phyloP scores from a whole-genome alignment of 139 green algal genomes.

The Chlorella vulgaris region DNA sequence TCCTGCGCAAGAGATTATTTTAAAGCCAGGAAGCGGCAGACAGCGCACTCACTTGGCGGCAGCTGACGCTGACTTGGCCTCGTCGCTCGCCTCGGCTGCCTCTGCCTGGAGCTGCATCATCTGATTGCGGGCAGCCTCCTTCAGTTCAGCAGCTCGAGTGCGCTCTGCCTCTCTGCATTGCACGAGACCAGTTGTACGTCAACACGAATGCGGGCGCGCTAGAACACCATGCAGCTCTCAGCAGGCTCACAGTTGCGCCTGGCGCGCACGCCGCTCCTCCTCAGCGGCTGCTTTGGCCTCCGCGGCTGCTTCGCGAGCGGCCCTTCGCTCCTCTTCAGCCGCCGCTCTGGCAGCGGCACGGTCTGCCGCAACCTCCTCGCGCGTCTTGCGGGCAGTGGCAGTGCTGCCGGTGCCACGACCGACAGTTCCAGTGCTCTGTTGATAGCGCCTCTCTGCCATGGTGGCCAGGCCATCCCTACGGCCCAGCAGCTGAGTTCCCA shows the following conservation, averaged over 20 bases:
- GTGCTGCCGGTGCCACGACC: neutral
- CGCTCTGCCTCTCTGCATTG: conserved; percentile 30
- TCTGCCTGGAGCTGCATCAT: conserved; percentile 46
- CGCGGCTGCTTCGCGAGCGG: conserved; percentile 14
- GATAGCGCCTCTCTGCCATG: conserved; percentile 24
- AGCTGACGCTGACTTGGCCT: conserved; percentile 10
- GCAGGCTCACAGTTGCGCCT: conserved; percentile 17
- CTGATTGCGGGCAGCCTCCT: conserved; percentile 3
- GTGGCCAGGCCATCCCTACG: conserved; percentile 34
- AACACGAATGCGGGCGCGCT: neutral
- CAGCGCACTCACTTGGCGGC: neutral
- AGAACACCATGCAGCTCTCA: too few relatives aligned
- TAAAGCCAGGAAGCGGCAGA: neutral
- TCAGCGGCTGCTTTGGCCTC: conserved; percentile 16
- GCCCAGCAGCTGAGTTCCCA: conserved; percentile 20
- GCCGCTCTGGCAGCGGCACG: neutral
- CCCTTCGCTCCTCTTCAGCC: conserved; percentile 21
- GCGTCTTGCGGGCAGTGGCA: conserved; percentile 11
- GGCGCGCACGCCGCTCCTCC: neutral
- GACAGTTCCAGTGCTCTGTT: conserved; percentile 1
- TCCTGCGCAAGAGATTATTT: neutral
- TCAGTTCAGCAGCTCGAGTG: neutral
- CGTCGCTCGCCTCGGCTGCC: conserved; percentile 15
- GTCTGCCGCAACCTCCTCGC: conserved; percentile 27
- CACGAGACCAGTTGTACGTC: neutral